Evolutionary conservation across 345 rosid species (phyloP).

Genomic region (Gossypium longicalyx): DNA sequence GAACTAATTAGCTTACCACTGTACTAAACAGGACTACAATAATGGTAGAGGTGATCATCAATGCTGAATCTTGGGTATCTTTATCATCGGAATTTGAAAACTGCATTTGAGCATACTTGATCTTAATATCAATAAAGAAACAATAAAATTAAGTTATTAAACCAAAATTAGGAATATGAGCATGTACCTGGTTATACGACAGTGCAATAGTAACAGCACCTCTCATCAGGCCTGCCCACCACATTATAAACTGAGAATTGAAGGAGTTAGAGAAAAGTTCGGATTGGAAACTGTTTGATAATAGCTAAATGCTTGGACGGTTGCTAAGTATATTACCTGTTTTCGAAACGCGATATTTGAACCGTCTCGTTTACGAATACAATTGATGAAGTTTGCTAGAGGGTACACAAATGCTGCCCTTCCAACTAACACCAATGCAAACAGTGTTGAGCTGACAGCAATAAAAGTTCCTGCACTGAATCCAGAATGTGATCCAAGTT

Average conservation of each 20-base stretch:
- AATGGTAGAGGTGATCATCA: slow-evolving; percentile 54
- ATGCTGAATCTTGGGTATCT: slow-evolving; percentile 25
- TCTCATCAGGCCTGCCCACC: slow-evolving; percentile 86
- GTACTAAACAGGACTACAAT: slow-evolving; percentile 71
- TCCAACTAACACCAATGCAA: slow-evolving; percentile 51
- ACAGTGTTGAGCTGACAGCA: slow-evolving; percentile 47
- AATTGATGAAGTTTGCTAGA: slow-evolving; percentile 43
- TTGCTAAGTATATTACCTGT: slow-evolving; percentile 35
- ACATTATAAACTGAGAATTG: slow-evolving; percentile 52
- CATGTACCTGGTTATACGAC: slow-evolving; percentile 46
- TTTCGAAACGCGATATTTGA: slow-evolving; percentile 40
- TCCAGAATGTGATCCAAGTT: slow-evolving; percentile 16
- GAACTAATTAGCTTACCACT: slow-evolving; percentile 31
- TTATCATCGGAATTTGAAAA: slow-evolving; percentile 25
- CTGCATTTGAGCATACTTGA: slow-evolving; percentile 29
- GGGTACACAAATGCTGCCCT: slow-evolving; percentile 68
- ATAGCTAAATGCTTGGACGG: neutral
- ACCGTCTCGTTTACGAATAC: slow-evolving; percentile 20
- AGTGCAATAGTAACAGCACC: slow-evolving; percentile 73
- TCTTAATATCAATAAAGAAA: slow-evolving; percentile 9
- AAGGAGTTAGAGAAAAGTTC: slow-evolving; percentile 16
- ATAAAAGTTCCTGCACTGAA: slow-evolving; percentile 43
- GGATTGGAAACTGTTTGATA: neutral
- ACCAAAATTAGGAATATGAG: neutral
- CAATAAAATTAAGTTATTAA: neutral